A percentile compares a stretch with the other conserved stretches of the same genome.
Evolutionary conservation across 169 alveolate genomes (phyloP).

Genomic region (Plasmodium vivax): DNA sequence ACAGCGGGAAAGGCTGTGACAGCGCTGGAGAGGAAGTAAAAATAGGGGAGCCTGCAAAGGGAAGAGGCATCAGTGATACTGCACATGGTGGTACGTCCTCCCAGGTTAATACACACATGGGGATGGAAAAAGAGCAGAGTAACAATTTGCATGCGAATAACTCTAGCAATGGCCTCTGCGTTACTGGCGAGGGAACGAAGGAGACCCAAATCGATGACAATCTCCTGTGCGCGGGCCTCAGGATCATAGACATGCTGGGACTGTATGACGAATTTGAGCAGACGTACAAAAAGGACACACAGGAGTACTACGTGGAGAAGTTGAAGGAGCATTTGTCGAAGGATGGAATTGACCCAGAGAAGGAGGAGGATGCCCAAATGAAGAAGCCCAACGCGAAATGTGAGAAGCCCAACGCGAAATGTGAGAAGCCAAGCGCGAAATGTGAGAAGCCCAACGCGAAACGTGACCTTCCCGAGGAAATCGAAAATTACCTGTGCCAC

Average conservation of each 20-base stretch:
- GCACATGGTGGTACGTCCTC: not conserved
- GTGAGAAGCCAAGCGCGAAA: not conserved
- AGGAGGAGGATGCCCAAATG: not conserved
- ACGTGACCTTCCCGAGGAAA: slow-evolving; percentile 32
- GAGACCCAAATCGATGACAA: slow-evolving; percentile 2
- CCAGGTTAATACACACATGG: not conserved
- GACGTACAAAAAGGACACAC: slow-evolving; percentile 28
- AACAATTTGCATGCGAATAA: not conserved
- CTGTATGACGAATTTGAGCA: slow-evolving; percentile 57
- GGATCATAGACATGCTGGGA: slow-evolving; percentile 22
- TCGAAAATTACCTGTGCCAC: slow-evolving; percentile 60
- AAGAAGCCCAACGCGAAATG: not conserved
- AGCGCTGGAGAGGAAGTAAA: not conserved
- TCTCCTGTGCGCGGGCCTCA: not conserved
- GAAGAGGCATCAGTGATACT: not conserved
- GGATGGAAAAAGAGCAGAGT: not conserved
- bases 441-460: not conserved
- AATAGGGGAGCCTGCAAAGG: not conserved
- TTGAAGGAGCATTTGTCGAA: not conserved
- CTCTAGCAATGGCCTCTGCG: not conserved
- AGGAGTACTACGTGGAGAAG: slow-evolving; percentile 35
- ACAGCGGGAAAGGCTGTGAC: not conserved
- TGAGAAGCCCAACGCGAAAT: not conserved
- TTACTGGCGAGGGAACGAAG: not conserved
- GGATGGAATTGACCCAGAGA: not conserved